Percentiles rank a stretch among this genome's conserved stretches.
These are phyloP conservation scores for Cymbopogon flexuosus DNA, from an alignment of 202 grass and related monocot species.

Conservation along the genomic window DNA sequence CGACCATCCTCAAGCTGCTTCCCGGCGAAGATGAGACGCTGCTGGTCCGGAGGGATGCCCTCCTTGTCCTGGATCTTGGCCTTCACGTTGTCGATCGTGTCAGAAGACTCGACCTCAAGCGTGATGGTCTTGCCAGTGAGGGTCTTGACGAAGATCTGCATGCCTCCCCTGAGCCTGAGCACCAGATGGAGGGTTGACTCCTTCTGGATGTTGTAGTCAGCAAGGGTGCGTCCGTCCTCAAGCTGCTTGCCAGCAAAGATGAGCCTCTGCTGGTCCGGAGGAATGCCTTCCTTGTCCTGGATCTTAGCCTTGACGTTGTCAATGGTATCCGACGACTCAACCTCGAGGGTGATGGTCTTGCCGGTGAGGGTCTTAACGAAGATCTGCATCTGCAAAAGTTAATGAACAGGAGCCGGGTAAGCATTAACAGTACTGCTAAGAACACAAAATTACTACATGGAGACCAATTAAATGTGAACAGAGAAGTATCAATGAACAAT, in stretches of 20 bases:
- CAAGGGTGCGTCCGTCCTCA: conserved; percentile 51
- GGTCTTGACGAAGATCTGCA: conserved; percentile 32
- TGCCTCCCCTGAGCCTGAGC: background rate
- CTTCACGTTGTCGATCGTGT: no score
- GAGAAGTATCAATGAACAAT: no score
- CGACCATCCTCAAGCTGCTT: conserved; percentile 52
- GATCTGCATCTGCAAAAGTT: background rate
- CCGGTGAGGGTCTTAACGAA: conserved; percentile 57
- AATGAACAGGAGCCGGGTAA: no score
- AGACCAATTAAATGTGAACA: no score
- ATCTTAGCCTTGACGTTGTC: conserved; percentile 45
- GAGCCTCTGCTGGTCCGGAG: conserved; percentile 6
- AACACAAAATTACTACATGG: no score
- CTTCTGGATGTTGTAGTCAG: conserved; percentile 76
- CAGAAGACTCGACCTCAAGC: conserved; percentile 27
- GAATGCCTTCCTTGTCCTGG: conserved; percentile 58
- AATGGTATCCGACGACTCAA: conserved; percentile 19
- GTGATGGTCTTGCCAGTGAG: conserved; percentile 69
- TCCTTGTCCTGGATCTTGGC: background rate
- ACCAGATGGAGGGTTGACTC: conserved; percentile 1
- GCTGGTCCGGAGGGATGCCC: conserved; percentile 64
- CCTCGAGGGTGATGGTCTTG: conserved; percentile 56
- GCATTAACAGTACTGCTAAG: no score
- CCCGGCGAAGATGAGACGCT: conserved; percentile 60
- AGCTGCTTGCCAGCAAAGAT: conserved; percentile 48